Conservation (phyloP, 2,329 filamentous ascomycete species). For the Nigrospora osmanthi region DNA sequence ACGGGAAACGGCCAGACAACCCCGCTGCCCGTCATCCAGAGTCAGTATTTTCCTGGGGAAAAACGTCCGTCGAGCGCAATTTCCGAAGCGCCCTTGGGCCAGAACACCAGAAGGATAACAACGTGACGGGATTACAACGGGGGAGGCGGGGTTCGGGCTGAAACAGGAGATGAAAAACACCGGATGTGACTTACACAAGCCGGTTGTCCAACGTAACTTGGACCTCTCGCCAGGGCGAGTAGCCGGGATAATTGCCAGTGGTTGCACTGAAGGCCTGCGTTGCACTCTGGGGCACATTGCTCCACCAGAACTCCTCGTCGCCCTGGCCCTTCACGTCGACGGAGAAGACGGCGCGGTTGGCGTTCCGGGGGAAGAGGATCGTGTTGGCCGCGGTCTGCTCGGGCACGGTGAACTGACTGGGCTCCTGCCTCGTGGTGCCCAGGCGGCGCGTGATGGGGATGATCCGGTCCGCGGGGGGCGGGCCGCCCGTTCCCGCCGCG, state of each 20-base stretch:
- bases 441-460: constrained; percentile 56
- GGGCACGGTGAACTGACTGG: constrained; percentile 64
- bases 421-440: constrained; percentile 36
- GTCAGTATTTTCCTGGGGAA: too few species aligned
- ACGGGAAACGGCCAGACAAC: constrained; percentile 76
- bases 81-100: too few species aligned
- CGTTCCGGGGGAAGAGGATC: constrained; percentile 57
- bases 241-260: constrained; percentile 53
- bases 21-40: constrained; percentile 34
- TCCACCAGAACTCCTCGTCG: constrained; percentile 80
- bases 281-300: constrained; percentile 61
- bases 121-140: too few species aligned
- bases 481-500: constrained; percentile 24
- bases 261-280: constrained; percentile 48
- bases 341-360: constrained; percentile 62
- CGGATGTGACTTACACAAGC: constrained; percentile 29
- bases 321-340: constrained; percentile 72
- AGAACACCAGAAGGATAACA: too few species aligned
- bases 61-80: too few species aligned
- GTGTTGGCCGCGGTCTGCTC: constrained; percentile 49
- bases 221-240: constrained; percentile 70
- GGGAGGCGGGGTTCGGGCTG: too few species aligned
- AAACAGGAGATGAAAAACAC: too few species aligned
- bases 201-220: constrained; percentile 67
- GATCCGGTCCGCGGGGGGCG: constrained; percentile 44